Conservation (phyloP, 2,329 filamentous ascomycete genomes). For the Botryotinia globosa region DNA sequence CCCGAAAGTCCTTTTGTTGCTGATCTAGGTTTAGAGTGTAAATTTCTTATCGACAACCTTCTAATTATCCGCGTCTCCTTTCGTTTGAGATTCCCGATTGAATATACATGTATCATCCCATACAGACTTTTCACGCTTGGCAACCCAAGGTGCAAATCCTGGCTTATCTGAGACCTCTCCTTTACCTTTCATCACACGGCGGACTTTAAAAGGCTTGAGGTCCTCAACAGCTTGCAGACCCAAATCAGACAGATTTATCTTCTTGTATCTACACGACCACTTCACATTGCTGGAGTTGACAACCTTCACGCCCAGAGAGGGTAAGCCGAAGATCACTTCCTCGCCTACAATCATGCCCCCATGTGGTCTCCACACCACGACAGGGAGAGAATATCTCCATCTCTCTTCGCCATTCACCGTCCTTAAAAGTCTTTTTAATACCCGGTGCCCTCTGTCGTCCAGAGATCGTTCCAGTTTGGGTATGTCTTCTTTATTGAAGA, state of each 20-base stretch:
- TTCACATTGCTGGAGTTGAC: not conserved
- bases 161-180: slow-evolving; percentile 2
- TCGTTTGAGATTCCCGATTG: too few species aligned
- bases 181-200: slow-evolving; percentile 1
- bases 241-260: slow-evolving; percentile 1
- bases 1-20: not conserved
- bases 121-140: not conserved
- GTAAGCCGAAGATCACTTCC: slow-evolving; percentile 8
- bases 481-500: not conserved
- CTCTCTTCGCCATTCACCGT: not conserved
- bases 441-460: not conserved
- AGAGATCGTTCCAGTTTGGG: not conserved
- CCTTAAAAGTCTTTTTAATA: not conserved
- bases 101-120: not conserved
- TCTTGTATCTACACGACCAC: slow-evolving; percentile 14
- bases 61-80: not conserved
- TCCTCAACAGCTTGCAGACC: not conserved
- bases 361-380: slow-evolving; percentile 12
- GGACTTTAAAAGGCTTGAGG: not conserved
- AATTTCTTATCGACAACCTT: not conserved
- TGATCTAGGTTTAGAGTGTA: not conserved
- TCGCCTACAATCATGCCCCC: not conserved
- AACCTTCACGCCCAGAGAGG: slow-evolving; percentile 7
- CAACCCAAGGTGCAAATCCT: not conserved
- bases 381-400: slow-evolving; percentile 7